Percentiles rank a stretch among this genome's conserved stretches.
Evolutionary conservation across 2,329 filamentous ascomycete genomes (phyloP).

Genomic region (Fusarium nelsonii): DNA sequence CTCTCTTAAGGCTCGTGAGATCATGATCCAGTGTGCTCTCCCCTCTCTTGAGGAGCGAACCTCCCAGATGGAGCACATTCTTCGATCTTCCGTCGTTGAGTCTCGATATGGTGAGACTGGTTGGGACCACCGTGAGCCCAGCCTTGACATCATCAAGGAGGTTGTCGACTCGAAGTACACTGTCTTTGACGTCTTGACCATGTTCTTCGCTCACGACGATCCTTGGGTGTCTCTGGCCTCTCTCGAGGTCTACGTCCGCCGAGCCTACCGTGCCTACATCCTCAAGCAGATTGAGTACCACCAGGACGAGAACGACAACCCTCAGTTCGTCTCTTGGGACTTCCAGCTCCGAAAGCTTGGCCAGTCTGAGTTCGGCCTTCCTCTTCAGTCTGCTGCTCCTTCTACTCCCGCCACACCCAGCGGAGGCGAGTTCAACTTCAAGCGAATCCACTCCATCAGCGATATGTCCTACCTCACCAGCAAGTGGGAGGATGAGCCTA

Average conservation of each 20-base stretch:
- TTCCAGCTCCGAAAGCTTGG: constrained; percentile 95
- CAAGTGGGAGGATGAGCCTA: constrained; percentile 80
- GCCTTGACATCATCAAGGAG: constrained; percentile 92
- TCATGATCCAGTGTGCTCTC: constrained; percentile 96
- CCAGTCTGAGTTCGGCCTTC: constrained; percentile 88
- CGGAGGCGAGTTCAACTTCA: constrained; percentile 71
- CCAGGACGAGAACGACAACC: constrained; percentile 75
- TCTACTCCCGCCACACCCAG: constrained; percentile 85
- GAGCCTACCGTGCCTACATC: constrained; percentile 95
- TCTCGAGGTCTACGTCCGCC: constrained; percentile 94
- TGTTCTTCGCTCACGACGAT: constrained; percentile 95
- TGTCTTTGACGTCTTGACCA: constrained; percentile 93
- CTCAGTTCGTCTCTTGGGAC: constrained; percentile 92
- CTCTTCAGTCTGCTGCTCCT: constrained; percentile 81
- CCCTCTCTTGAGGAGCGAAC: constrained; percentile 96
- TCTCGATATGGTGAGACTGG: constrained; percentile 98
- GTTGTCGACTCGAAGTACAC: constrained; percentile 99
- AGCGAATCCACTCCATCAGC: constrained; percentile 93
- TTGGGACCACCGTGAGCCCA: constrained; percentile 95
- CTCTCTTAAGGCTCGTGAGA: constrained; percentile 94
- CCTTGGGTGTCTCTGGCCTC: constrained; percentile 94
- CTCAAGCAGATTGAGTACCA: constrained; percentile 92
- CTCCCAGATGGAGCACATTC: constrained; percentile 97
- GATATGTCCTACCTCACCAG: constrained; percentile 91
- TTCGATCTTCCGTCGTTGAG: constrained; percentile 94